These are phyloP conservation scores for Canavalia gladiata DNA, from an alignment of 306 rosid species.

Conservation along the genomic window DNA sequence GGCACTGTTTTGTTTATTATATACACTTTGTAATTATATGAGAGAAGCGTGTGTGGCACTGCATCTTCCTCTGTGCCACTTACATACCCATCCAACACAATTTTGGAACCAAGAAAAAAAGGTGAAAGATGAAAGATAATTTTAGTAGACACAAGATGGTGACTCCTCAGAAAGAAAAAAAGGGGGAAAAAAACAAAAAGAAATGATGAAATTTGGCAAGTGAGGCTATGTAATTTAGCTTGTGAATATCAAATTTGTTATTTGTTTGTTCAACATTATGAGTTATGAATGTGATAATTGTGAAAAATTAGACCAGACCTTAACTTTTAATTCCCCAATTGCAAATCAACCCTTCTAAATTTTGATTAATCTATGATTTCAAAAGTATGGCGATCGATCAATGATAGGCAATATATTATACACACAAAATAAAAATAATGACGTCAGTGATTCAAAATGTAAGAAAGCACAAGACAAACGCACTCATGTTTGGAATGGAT, in stretches of 20 bases:
- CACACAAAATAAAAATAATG: not conserved
- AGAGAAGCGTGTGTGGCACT: conserved; percentile 40
- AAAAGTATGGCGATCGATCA: not conserved
- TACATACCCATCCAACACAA: conserved; percentile 38
- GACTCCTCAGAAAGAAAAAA: conserved; percentile 9
- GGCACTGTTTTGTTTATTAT: conserved; percentile 9
- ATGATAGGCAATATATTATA: not conserved
- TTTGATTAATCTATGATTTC: no score
- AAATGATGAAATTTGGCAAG: not conserved
- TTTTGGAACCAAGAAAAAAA: conserved; percentile 34
- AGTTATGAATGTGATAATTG: conserved; percentile 24
- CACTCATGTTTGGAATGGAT: not conserved
- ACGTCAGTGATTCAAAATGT: not conserved
- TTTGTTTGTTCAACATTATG: conserved; percentile 40
- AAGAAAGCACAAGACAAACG: not conserved
- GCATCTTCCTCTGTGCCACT: conserved; percentile 16
- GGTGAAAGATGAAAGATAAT: not conserved
- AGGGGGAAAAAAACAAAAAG: not conserved
- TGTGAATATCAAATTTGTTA: conserved; percentile 49
- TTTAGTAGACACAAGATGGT: conserved; percentile 8
- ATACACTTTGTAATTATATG: conserved; percentile 51
- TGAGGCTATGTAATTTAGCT: conserved; percentile 13
- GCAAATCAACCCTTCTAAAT: no score
- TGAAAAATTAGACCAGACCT: conserved; percentile 9
- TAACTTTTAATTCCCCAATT: not conserved